Percentiles rank a stretch among this genome's conserved stretches.
These are phyloP conservation scores for Inga oerstediana DNA, from an alignment of 306 rosid genomes.

Conservation along the genomic window DNA sequence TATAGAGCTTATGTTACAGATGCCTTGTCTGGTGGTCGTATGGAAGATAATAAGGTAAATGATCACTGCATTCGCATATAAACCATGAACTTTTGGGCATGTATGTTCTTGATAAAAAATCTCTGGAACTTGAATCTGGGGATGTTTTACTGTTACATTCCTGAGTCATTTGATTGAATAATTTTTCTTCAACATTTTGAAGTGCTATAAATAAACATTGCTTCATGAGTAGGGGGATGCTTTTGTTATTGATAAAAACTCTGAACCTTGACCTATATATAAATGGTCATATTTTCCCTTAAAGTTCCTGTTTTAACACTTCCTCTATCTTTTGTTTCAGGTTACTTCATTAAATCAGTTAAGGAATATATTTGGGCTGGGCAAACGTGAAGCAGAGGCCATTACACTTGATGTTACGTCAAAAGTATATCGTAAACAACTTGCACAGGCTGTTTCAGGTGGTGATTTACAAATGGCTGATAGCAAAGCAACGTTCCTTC, in stretches of 20 bases:
- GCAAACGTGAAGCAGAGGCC: slow-evolving; percentile 89
- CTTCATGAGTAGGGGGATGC: not conserved
- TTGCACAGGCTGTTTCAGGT: slow-evolving; percentile 65
- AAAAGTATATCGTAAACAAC: slow-evolving; percentile 81
- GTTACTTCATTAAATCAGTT: slow-evolving; percentile 75
- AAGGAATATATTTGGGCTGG: slow-evolving; percentile 90
- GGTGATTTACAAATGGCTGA: slow-evolving; percentile 87
- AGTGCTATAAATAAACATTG: not conserved
- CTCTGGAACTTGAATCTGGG: slow-evolving; percentile 37
- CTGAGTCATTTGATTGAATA: slow-evolving; percentile 10
- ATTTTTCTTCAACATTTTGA: not conserved
- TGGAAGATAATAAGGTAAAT: slow-evolving; percentile 52
- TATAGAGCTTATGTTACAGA: slow-evolving; percentile 53
- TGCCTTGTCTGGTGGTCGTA: slow-evolving; percentile 54
- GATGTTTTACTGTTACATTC: not conserved
- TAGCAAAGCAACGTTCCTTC: slow-evolving; percentile 97
- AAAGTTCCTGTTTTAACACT: not conserved
- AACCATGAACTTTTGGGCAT: slow-evolving; percentile 12
- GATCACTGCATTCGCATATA: slow-evolving; percentile 4
- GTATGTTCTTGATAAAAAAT: slow-evolving; percentile 30
- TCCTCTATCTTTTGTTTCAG: slow-evolving; percentile 44
- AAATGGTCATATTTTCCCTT: not conserved
- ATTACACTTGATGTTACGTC: slow-evolving; percentile 74
- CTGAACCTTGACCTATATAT: slow-evolving; percentile 3
- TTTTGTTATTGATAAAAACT: slow-evolving; percentile 16